phyloP scores from a whole-genome alignment of 495 filamentous ascomycete genomes.

The Lepraria neglecta region DNA sequence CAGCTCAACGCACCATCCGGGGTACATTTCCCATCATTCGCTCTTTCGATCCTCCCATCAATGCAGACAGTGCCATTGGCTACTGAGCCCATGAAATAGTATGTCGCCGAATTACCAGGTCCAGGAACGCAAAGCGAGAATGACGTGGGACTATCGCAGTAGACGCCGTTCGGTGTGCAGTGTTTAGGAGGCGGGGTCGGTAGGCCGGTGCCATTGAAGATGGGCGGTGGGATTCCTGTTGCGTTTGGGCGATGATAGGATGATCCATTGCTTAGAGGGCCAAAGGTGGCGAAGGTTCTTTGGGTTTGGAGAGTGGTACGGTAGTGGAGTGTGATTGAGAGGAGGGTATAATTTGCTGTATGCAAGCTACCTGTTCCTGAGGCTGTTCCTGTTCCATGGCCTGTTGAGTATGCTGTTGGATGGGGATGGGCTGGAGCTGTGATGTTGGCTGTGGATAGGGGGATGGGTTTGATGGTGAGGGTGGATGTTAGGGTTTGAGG shows the following conservation, averaged over 20 bases:
- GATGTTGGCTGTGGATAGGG: background rate
- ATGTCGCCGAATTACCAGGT: background rate
- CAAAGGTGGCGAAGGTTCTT: no score
- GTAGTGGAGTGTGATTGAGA: conserved; percentile 11
- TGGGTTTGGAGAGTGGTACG: conserved; percentile 1
- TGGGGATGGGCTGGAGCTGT: background rate
- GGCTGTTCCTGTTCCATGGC: background rate
- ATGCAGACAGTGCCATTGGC: background rate
- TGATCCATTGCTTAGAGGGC: background rate
- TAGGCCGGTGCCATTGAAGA: background rate
- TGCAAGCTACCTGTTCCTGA: conserved; percentile 1
- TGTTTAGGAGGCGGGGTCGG: background rate
- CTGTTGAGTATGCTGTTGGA: background rate
- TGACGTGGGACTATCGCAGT: background rate
- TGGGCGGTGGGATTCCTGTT: background rate
- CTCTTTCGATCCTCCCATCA: background rate
- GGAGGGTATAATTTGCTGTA: background rate
- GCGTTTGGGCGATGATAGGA: background rate
- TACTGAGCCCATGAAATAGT: background rate
- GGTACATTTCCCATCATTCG: background rate
- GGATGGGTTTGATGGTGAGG: background rate
- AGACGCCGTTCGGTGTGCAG: background rate
- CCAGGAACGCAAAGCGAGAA: conserved; percentile 2
- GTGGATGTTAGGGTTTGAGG: conserved; percentile 1
- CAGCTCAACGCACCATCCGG: conserved; percentile 1